Percentiles rank a stretch among this genome's conserved stretches.
phyloP scores from a whole-genome alignment of 1,284 basidiomycete species.

The Sutorius eximius region DNA sequence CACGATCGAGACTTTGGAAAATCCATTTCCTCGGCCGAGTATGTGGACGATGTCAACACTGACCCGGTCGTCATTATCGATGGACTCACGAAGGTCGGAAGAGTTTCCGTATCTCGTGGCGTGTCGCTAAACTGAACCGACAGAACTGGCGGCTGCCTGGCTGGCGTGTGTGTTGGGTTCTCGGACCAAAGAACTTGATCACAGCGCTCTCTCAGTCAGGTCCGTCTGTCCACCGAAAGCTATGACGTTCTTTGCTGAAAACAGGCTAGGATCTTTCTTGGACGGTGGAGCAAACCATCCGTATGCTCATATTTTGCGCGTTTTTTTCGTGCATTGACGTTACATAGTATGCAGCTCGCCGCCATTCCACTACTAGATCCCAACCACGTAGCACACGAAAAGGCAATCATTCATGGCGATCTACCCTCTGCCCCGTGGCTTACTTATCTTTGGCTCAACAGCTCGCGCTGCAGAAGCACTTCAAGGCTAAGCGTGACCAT shows the following conservation, averaged over 20 bases:
- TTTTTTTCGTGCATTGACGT: background rate
- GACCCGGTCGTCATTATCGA: conserved; percentile 86
- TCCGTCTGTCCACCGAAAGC: conserved; percentile 25
- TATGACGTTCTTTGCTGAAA: conserved; percentile 9
- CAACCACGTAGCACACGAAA: conserved; percentile 67
- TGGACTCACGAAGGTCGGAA: conserved; percentile 82
- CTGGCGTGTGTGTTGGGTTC: conserved; percentile 93
- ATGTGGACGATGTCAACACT: conserved; percentile 82
- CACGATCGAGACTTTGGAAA: conserved; percentile 72
- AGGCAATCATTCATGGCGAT: conserved; percentile 37
- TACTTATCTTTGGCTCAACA: conserved; percentile 26
- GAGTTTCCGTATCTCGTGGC: background rate
- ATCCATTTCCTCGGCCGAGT: conserved; percentile 80
- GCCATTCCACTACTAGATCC: conserved; percentile 81
- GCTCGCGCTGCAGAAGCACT: conserved; percentile 82
- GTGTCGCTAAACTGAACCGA: background rate
- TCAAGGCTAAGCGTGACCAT: conserved; percentile 89
- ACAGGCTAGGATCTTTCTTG: conserved; percentile 67
- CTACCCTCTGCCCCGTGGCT: background rate
- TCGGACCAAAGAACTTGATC: conserved; percentile 90
- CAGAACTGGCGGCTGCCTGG: conserved; percentile 90
- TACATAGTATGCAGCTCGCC: conserved; percentile 74
- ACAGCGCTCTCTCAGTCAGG: conserved; percentile 85
- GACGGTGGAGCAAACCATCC: conserved; percentile 90
- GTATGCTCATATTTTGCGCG: conserved; percentile 42